phyloP scores from a whole-genome alignment of 305 asterid genomes.

The Vinca major region DNA sequence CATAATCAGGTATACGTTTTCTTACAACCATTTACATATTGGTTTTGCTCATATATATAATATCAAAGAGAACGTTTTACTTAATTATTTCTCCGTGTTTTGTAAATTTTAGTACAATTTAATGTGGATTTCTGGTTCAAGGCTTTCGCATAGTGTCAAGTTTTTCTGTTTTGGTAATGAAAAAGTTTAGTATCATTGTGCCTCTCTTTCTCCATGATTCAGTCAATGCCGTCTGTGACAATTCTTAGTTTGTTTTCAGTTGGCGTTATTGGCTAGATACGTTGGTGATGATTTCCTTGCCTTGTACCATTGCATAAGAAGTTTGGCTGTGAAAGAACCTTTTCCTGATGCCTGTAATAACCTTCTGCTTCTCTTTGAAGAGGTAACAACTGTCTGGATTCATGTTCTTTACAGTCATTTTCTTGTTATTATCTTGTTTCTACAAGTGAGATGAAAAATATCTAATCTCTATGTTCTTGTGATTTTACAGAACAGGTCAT shows the following conservation, averaged over 20 bases:
- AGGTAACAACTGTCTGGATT: constrained; percentile 33
- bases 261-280: constrained; percentile 74
- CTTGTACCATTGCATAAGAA: constrained; percentile 71
- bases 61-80: neutral
- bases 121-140: neutral
- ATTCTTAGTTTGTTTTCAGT: constrained; percentile 33
- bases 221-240: neutral
- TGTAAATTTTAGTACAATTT: neutral
- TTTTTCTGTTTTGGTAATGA: neutral
- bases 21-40: neutral
- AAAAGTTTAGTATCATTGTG: neutral
- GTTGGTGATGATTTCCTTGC: constrained; percentile 72
- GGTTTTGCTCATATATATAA: neutral
- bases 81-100: neutral
- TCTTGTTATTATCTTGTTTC: constrained; percentile 1
- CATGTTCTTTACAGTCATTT: neutral
- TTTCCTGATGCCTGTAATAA: constrained; percentile 90
- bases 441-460: neutral
- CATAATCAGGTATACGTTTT: constrained; percentile 66
- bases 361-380: constrained; percentile 66
- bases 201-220: neutral
- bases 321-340: constrained; percentile 82
- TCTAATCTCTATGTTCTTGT: constrained; percentile 14
- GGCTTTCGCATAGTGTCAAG: neutral
- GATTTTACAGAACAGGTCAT: constrained; percentile 63